Percentiles rank a stretch among this genome's conserved stretches.
These are phyloP conservation scores for Gracilaria domingensis DNA, from an alignment of 23 red algal species.

Conservation along the genomic window DNA sequence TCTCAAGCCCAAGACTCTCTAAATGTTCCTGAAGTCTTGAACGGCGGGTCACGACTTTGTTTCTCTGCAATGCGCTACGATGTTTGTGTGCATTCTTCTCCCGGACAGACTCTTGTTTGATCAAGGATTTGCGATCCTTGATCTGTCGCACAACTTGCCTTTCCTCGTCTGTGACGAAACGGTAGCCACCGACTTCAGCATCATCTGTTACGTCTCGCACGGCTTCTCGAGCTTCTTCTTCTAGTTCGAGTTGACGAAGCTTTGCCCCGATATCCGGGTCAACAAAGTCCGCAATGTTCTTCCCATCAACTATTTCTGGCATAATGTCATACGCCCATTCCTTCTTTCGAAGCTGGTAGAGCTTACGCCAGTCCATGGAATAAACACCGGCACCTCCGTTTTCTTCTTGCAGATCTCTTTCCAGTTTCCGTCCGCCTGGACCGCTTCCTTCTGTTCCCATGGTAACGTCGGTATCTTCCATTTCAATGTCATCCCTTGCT, in stretches of 20 bases:
- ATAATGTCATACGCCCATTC: conserved; percentile 98
- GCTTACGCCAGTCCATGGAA: conserved; percentile 94
- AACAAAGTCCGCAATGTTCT: conserved; percentile 97
- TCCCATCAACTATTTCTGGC: conserved; percentile 94
- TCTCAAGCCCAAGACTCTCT: conserved; percentile 75
- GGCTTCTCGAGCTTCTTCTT: conserved; percentile 89
- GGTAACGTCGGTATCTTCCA: conserved; percentile 52
- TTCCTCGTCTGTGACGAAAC: conserved; percentile 67
- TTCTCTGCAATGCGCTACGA: conserved; percentile 46
- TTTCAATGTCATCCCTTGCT: neutral
- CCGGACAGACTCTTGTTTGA: conserved; percentile 41
- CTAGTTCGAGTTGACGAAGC: conserved; percentile 82
- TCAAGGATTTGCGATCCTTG: conserved; percentile 67
- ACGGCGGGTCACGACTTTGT: conserved; percentile 46
- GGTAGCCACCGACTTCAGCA: conserved; percentile 72
- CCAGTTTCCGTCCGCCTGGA: conserved; percentile 43
- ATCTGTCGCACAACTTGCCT: conserved; percentile 52
- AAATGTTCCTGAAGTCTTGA: conserved; percentile 59
- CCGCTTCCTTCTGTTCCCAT: conserved; percentile 31
- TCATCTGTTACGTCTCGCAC: conserved; percentile 65
- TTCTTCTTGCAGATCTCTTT: conserved; percentile 78
- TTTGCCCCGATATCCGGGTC: conserved; percentile 93
- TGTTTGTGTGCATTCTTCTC: conserved; percentile 73
- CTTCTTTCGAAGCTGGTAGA: conserved; percentile 64
- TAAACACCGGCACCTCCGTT: conserved; percentile 95